Conservation (phyloP, 2,329 filamentous ascomycete species). For the Colletotrichum cuscutae region DNA sequence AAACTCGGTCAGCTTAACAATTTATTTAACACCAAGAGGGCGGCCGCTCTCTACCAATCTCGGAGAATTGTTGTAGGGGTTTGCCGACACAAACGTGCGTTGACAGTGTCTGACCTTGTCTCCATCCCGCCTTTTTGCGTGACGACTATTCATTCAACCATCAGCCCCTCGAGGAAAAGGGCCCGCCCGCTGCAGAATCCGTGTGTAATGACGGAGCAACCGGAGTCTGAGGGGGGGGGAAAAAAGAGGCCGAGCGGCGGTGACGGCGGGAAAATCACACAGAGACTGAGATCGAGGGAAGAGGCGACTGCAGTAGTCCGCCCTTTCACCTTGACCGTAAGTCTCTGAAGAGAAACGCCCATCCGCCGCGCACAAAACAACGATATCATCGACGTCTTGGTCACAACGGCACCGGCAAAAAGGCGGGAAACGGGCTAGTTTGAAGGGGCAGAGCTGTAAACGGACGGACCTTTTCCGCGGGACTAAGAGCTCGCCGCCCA, state of each 20-base stretch:
- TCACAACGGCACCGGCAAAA: background rate
- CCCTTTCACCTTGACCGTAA: background rate
- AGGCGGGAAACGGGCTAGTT: background rate
- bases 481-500: background rate
- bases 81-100: background rate
- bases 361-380: background rate
- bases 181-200: constrained; percentile 25
- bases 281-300: background rate
- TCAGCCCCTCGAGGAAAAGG: no score
- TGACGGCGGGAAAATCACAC: background rate
- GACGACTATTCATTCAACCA: background rate
- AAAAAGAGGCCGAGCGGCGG: background rate
- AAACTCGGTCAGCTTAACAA: constrained; percentile 21
- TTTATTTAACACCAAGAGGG: constrained; percentile 6
- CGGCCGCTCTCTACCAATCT: background rate
- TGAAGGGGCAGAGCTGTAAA: background rate
- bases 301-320: background rate
- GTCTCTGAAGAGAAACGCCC: background rate
- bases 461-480: background rate
- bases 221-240: background rate
- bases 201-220: constrained; percentile 19
- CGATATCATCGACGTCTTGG: no score
- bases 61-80: no score
- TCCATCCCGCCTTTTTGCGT: background rate
- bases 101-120: background rate